These are phyloP conservation scores for Calonectria pseudoturangicola DNA, from an alignment of 2,329 filamentous ascomycete genomes.

Conservation along the genomic window DNA sequence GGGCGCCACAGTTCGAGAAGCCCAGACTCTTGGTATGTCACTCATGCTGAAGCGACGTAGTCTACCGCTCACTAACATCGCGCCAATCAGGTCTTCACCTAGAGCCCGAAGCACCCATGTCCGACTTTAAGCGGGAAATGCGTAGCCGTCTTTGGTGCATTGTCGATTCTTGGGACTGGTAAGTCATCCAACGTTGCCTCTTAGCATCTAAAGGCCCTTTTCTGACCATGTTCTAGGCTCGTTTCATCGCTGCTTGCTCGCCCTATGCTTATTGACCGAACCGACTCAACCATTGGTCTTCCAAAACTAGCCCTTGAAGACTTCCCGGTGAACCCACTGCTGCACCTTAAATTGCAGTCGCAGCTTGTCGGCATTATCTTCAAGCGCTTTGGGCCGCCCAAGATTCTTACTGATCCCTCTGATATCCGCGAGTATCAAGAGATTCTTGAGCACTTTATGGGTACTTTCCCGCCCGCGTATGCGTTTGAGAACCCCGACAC, in stretches of 20 bases:
- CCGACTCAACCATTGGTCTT: constrained; percentile 57
- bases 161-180: constrained; percentile 63
- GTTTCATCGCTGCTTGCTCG: constrained; percentile 59
- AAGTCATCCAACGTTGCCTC: constrained; percentile 18
- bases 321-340: constrained; percentile 56
- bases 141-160: constrained; percentile 61
- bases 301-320: constrained; percentile 60
- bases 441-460: constrained; percentile 65
- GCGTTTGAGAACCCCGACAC: constrained; percentile 63
- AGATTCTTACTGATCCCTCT: constrained; percentile 52
- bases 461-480: constrained; percentile 64
- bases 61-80: constrained; percentile 45
- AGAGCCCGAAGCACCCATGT: constrained; percentile 53
- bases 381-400: constrained; percentile 56
- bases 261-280: constrained; percentile 60
- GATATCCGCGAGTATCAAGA: constrained; percentile 58
- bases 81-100: constrained; percentile 47
- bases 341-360: constrained; percentile 62
- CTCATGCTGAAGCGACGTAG: constrained; percentile 15
- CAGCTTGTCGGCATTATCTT: constrained; percentile 57
- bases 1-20: constrained; percentile 59
- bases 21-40: constrained; percentile 57
- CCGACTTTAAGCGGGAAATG: constrained; percentile 62
- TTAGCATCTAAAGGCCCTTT: not conserved
- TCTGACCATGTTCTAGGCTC: constrained; percentile 55